These are phyloP conservation scores for Aspergillus mulundensis DNA, from an alignment of 495 filamentous ascomycete species.

Conservation along the genomic window DNA sequence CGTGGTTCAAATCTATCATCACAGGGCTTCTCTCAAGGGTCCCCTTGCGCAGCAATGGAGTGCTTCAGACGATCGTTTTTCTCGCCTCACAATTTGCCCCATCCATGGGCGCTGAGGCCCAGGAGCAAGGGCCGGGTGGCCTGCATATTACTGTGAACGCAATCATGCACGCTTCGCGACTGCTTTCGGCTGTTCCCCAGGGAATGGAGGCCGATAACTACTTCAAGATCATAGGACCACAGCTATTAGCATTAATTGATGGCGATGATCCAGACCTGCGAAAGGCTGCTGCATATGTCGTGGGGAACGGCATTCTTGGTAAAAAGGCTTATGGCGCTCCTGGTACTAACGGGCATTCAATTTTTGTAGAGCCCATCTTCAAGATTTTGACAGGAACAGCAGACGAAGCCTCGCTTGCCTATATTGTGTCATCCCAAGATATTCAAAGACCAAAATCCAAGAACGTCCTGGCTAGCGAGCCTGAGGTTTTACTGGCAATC, in stretches of 20 bases:
- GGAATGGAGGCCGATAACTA: conserved; percentile 53
- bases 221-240: conserved; percentile 61
- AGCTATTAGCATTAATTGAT: conserved; percentile 64
- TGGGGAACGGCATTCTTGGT: conserved; percentile 69
- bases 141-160: conserved; percentile 70
- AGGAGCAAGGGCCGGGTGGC: conserved; percentile 39
- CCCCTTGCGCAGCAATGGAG: conserved; percentile 62
- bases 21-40: conserved; percentile 54
- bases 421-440: conserved; percentile 17
- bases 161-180: conserved; percentile 58
- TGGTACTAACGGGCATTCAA: conserved; percentile 64
- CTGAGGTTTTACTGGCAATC: conserved; percentile 39
- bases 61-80: conserved; percentile 67
- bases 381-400: conserved; percentile 55
- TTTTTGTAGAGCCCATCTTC: conserved; percentile 64
- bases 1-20: conserved; percentile 47
- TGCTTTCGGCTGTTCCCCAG: conserved; percentile 61
- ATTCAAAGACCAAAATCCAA: neutral
- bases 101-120: conserved; percentile 35
- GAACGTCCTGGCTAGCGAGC: conserved; percentile 20
- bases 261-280: conserved; percentile 59
- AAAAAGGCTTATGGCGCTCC: conserved; percentile 64
- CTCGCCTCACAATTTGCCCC: conserved; percentile 57
- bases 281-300: conserved; percentile 65
- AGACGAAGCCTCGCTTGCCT: conserved; percentile 20